Evolutionary conservation across 345 rosid species (phyloP), one percentile per base, ranked within the genome.

Genomic region (Acer saccharum): DNA sequence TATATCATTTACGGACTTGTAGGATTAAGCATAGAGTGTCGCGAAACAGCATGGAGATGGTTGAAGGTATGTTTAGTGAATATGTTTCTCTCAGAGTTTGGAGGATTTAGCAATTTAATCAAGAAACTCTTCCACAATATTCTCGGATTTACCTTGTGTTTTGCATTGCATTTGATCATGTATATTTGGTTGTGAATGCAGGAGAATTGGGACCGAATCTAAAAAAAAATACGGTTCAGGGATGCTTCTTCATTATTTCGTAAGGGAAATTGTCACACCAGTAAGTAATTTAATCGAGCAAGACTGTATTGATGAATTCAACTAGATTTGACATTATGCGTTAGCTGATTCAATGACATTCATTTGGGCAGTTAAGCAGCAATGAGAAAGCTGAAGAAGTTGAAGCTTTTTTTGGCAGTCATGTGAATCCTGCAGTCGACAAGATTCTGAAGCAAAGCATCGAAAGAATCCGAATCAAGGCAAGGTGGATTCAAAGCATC

Each of bases 401-500:
- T 17, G 87, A 82, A 71, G 86, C 73, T 44, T 84, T 87, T 69
- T 85, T 87, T 3, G 63, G 50, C 0, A 73, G 64, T 41, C 75
- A 65, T 0, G 21, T 11, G 71, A 75, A 39, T 50, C 72, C 80
- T 17, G 66, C 80, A 32, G 35, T 89, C 12, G 83, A 81, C 41
- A 86, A 43, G 84, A 83, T 75, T 69, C 74, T 83, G 83, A 82
- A 84, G 86, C 86, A 80, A 63, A 85, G 87, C 80, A 81, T 84
- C 58, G 86, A 89, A 83, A 74, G 67, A 52, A 80, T 83, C 20
- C 83, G 87, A 68, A 72, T 86, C 83, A 86, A 84, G 65, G 92
- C 86, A 35, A 81, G 89, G 69, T 84, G 87, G 87, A 81, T 67
- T 46, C 71, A 81, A 66, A 81, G 66, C 85, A 80, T 82, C 71